These are phyloP conservation scores for Botryotinia globosa DNA, from an alignment of 2,329 filamentous ascomycete genomes.

Conservation along the genomic window DNA sequence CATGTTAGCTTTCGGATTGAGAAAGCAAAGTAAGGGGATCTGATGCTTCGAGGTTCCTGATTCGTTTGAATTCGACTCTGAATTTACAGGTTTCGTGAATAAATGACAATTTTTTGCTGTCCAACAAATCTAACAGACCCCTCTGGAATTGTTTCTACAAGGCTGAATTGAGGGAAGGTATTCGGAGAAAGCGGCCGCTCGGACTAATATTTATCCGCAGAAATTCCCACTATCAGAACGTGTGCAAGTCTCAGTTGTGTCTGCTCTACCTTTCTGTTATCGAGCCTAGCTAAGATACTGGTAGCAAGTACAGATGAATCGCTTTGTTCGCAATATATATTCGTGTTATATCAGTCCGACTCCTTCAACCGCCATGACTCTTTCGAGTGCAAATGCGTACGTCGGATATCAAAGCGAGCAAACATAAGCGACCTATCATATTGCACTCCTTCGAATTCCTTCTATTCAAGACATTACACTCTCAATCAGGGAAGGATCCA, in stretches of 20 bases:
- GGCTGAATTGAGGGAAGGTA: background rate
- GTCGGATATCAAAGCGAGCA: background rate
- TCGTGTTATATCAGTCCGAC: too few relatives aligned
- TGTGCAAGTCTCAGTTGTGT: background rate
- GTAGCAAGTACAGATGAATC: background rate
- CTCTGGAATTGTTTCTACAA: slow-evolving; percentile 1
- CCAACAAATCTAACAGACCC: background rate
- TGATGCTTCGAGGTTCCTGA: background rate
- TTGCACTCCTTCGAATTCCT: background rate
- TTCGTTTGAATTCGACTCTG: background rate
- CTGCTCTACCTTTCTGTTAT: background rate
- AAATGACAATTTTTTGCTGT: background rate
- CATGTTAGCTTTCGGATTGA: slow-evolving; percentile 24
- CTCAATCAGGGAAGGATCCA: background rate
- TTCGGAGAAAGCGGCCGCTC: background rate
- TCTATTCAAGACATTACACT: background rate
- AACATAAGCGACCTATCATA: background rate
- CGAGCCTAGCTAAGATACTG: background rate
- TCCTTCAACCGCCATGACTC: background rate
- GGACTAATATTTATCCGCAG: background rate
- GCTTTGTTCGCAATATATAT: background rate
- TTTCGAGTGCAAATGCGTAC: background rate
- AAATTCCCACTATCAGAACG: background rate
- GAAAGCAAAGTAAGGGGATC: background rate
- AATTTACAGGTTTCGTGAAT: background rate